Base-by-base conservation (phyloP, 371 early-diverging fungal species). In the Capniomyces stellatus region DNA sequence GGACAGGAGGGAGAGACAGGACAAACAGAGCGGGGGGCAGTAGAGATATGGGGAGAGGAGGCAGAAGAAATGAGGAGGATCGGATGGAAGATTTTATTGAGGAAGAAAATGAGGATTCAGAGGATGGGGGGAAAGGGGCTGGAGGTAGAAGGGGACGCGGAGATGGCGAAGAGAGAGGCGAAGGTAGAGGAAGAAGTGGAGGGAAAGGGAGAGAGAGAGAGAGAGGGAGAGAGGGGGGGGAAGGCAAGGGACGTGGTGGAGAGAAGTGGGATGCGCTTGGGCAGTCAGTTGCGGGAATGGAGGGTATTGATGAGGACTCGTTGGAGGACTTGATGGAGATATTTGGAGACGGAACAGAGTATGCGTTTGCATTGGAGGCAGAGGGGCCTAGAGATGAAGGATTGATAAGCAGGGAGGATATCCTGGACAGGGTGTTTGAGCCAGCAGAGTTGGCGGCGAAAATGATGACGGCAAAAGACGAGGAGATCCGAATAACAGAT, bases 401-500 rank as follows among this genome's bases (percentile, higher is more conserved):
- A 51, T 63, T 63, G 48, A 58, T 54, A 39, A 59, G 56, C 40
- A 57, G 58, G 23, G 72, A 64, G 8, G 62, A 59, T 29, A 77
- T 77, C 47, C 63, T 85, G 46, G 78, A 74, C 19, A 78, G 88
- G 57, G 77, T 93, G 13, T 94, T 88, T 58, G 95, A 94, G 64
- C 96, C 94, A 0, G 78, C 82, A 23, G 95, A 88, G 61, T 73
- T 95, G 40, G 81, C 76, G 22, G 87, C 76, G 43, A 77, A 85
- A 54, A 80, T 92, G 82, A 75, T 95, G 76, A 94, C 96, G 0
- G 87, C 86, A 43, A 71, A 71, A 54, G 98, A 97, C 64, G 91
- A 93, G 52, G 75, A 73, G 3, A 92, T 97, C 57, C 79, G 91
- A 30, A 58, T 77, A 2, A 74, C 75, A 29, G 96, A 97, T 60